Conservation (phyloP, 2,329 filamentous ascomycete genomes). For the Xylariaceae sp. region DNA sequence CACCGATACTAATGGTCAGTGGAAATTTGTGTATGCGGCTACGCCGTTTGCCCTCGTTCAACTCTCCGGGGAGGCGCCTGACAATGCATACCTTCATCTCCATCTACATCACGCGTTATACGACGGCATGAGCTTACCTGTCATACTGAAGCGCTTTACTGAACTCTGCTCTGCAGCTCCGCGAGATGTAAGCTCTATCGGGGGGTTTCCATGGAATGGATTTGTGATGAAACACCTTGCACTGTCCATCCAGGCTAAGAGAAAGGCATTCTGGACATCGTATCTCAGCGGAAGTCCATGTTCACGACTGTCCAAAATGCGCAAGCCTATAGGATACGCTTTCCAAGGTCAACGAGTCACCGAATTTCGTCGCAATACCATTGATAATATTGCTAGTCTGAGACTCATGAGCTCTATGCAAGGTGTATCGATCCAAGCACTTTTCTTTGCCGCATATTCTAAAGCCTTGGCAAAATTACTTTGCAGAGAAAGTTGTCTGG, state of each 20-base stretch:
- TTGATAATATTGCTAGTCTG: constrained; percentile 27
- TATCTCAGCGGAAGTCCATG: constrained; percentile 47
- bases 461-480: constrained; percentile 44
- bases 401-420: constrained; percentile 36
- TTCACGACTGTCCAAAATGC: neutral
- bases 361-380: constrained; percentile 26
- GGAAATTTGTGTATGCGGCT: constrained; percentile 30
- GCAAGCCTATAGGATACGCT: neutral
- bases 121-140: constrained; percentile 78
- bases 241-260: constrained; percentile 19
- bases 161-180: constrained; percentile 30
- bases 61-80: constrained; percentile 21
- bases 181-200: neutral
- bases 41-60: constrained; percentile 38
- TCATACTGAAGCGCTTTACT: constrained; percentile 57
- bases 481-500: neutral
- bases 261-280: constrained; percentile 51
- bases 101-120: constrained; percentile 87
- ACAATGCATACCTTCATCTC: constrained; percentile 51
- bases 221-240: constrained; percentile 33
- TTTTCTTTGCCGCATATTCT: constrained; percentile 77
- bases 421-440: constrained; percentile 72
- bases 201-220: constrained; percentile 34
- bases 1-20: constrained; percentile 29
- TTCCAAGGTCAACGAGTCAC: constrained; percentile 13